Conservation (phyloP, 345 rosid species). For the Rhizophora mangle region DNA sequence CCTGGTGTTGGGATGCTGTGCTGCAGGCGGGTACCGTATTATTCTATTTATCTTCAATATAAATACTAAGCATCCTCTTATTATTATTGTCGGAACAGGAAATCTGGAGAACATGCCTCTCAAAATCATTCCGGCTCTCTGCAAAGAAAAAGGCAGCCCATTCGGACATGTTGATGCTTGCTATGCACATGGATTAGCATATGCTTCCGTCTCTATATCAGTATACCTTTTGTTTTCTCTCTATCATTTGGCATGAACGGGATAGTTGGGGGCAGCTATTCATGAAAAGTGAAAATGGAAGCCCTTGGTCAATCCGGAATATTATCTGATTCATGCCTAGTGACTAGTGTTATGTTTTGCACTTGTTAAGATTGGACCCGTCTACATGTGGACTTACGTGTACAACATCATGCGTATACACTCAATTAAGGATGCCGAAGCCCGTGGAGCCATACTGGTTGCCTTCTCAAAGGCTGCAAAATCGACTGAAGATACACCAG, state of each 20-base stretch:
- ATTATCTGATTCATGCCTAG: too few relatives aligned
- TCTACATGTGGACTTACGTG: constrained; percentile 42
- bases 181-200: constrained; percentile 27
- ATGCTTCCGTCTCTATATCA: constrained; percentile 48
- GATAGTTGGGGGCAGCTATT: too few relatives aligned
- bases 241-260: background rate
- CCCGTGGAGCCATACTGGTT: background rate
- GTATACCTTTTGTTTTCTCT: constrained; percentile 16
- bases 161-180: constrained; percentile 33
- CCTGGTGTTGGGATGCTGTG: constrained; percentile 47
- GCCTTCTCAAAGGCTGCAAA: background rate
- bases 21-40: constrained; percentile 30
- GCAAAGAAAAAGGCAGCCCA: constrained; percentile 39
- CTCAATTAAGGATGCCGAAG: constrained; percentile 10
- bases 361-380: constrained; percentile 34
- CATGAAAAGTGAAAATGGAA: too few relatives aligned
- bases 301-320: too few relatives aligned
- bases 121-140: constrained; percentile 40
- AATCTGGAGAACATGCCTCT: constrained; percentile 39
- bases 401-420: constrained; percentile 35
- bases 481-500: constrained; percentile 11
- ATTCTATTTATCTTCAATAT: too few relatives aligned
- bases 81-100: constrained; percentile 19
- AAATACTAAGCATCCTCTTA: too few relatives aligned
- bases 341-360: background rate